A percentile compares a stretch with the other conserved stretches of the same genome.
Evolutionary conservation across 2,329 filamentous ascomycete genomes (phyloP).

Genomic region (Ascochyta koolunga): DNA sequence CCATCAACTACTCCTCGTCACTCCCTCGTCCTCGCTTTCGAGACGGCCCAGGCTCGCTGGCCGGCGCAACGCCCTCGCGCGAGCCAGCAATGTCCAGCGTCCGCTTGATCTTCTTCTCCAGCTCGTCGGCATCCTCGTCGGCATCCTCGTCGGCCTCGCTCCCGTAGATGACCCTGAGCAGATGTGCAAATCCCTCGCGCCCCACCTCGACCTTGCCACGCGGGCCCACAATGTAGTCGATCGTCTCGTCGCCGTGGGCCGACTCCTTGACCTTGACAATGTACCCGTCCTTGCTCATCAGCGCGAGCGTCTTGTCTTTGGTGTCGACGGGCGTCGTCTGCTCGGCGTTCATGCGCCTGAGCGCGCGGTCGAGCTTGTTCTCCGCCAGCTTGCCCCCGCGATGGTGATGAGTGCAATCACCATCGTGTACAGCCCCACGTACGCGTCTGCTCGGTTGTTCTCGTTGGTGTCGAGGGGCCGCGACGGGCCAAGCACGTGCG

Average conservation of each 20-base stretch:
- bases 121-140: conserved; percentile 42
- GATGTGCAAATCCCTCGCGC: conserved; percentile 71
- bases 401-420: conserved; percentile 79
- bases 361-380: conserved; percentile 75
- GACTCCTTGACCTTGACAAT: conserved; percentile 75
- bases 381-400: conserved; percentile 74
- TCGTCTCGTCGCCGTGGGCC: conserved; percentile 72
- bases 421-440: conserved; percentile 80
- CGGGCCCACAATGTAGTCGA: conserved; percentile 84
- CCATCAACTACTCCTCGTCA: conserved; percentile 3
- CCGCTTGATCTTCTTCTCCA: conserved; percentile 42
- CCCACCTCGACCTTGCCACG: conserved; percentile 86
- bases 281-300: conserved; percentile 83
- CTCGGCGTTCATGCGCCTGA: conserved; percentile 76
- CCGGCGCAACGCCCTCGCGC: conserved; percentile 14
- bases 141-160: conserved; percentile 17
- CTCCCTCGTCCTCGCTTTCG: conserved; percentile 25
- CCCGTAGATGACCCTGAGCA: conserved; percentile 65
- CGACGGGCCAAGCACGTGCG: conserved; percentile 71
- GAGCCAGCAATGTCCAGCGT: conserved; percentile 40
- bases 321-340: conserved; percentile 73
- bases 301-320: conserved; percentile 75
- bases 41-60: conserved; percentile 5
- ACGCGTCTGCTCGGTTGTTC: conserved; percentile 73
- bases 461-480: conserved; percentile 57